Evolutionary conservation across 2,329 filamentous ascomycete species (phyloP).

Genomic region (Escovopsis weberi): DNA sequence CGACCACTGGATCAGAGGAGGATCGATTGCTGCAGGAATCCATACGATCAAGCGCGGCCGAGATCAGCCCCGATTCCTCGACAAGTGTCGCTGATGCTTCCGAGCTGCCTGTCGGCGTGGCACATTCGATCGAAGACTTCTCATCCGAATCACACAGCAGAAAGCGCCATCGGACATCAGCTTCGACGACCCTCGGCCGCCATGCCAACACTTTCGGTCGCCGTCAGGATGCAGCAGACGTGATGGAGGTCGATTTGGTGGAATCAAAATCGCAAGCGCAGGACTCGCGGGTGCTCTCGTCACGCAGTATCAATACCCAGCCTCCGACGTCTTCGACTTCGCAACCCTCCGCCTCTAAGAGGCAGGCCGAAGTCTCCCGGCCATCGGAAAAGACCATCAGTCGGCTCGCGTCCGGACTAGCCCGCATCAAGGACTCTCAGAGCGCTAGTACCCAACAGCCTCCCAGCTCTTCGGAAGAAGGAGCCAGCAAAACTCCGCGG

Average conservation of each 20-base stretch:
- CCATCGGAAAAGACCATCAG: slow-evolving; percentile 45
- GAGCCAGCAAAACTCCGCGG: slow-evolving; percentile 15
- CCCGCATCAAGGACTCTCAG: too few species aligned
- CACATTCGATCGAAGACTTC: too few species aligned
- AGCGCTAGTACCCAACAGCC: slow-evolving; percentile 29
- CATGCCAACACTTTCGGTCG: slow-evolving; percentile 12
- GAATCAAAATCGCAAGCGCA: slow-evolving; percentile 8
- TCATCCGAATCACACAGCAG: too few species aligned
- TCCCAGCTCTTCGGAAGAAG: slow-evolving; percentile 18
- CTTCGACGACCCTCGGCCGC: too few species aligned
- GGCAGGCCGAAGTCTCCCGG: slow-evolving; percentile 10
- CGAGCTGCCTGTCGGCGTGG: slow-evolving; percentile 1
- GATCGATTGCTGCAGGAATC: slow-evolving; percentile 31
- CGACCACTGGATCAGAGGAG: slow-evolving; percentile 17
- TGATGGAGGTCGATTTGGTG: slow-evolving; percentile 22
- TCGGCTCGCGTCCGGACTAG: slow-evolving; percentile 46
- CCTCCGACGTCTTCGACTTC: slow-evolving; percentile 7
- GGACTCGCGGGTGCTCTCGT: slow-evolving; percentile 4
- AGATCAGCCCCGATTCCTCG: slow-evolving; percentile 6
- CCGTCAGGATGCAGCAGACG: slow-evolving; percentile 17
- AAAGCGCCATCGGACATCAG: too few species aligned
- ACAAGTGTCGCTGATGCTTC: neutral
- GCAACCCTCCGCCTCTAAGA: neutral
- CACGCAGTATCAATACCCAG: slow-evolving; percentile 1
- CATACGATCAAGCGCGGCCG: slow-evolving; percentile 16